Evolutionary conservation across 441 rosid genomes (phyloP).

Genomic region (Rhodomyrtus psidioides): DNA sequence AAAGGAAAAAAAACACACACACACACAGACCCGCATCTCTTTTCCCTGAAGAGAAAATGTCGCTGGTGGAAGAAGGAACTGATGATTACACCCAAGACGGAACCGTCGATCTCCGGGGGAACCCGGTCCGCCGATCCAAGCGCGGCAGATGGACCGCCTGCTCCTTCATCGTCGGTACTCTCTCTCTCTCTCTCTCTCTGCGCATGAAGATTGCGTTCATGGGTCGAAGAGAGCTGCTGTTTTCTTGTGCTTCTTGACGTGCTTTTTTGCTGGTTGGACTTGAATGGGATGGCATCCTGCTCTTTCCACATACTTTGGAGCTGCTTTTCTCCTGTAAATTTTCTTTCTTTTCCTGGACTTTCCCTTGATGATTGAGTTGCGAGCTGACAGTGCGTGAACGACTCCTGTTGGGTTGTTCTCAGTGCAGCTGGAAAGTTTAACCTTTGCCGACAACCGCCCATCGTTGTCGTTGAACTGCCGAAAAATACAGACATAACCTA

Average conservation of each 20-base stretch:
- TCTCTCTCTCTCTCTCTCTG: background rate
- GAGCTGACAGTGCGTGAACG: background rate
- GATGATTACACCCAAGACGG: background rate
- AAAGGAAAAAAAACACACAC: background rate
- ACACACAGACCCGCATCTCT: background rate
- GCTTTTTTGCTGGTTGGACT: background rate
- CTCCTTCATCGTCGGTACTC: background rate
- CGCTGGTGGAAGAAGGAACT: background rate
- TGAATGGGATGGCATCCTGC: background rate
- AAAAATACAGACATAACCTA: background rate
- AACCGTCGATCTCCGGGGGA: background rate
- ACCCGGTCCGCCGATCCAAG: background rate
- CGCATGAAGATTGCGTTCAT: background rate
- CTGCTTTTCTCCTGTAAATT: background rate
- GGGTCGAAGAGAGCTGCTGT: background rate
- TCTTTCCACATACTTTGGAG: background rate
- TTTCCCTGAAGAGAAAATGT: background rate
- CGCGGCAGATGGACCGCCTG: background rate
- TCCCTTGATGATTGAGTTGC: background rate
- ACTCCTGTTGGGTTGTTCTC: background rate
- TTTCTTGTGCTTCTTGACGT: background rate
- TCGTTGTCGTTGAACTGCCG: background rate
- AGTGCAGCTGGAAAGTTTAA: background rate
- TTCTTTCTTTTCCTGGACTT: background rate
- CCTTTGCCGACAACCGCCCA: background rate